Base-by-base conservation (phyloP, 2,329 filamentous ascomycete genomes). In the Phialocephala subalpina region DNA sequence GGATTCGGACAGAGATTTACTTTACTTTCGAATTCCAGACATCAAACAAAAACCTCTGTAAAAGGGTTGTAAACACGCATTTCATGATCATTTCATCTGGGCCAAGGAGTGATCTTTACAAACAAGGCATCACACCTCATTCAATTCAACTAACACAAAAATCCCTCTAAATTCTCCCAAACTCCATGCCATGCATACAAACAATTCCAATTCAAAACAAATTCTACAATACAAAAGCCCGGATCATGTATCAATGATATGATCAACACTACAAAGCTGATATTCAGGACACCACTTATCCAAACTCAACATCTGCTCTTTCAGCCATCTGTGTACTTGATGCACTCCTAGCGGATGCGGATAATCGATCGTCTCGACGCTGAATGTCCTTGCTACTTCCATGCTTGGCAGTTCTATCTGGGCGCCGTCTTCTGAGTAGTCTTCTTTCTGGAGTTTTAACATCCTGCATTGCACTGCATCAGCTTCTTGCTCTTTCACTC, bases 341-440 rank as follows among this genome's bases (percentile, higher is more conserved):
- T 76, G 73, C 16, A 76, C 64, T n/a, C 75, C 75, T 20, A 77
- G 42, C 5, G 75, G 75, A 59, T 75, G 70, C 9, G 74, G 73
- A 58, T 74, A 74, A 42, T 74, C 74, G 16, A 77, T 75, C 8
- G 71, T 71, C 57, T 75, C 73, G 14, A 76, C 75, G 45, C 71
- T 73, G 56, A 77, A 77, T 6, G 73, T 75, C 29, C 73, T 66
- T 20, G 74, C 69, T 29, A 75, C 65, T 63, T 75, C 74, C 49
- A 72, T 63, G 2, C 60, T 68, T 6, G 74, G 75, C 11, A 77
- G 64, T 58, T 75, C 74, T 27, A 75, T 67, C 36, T 70, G 69
- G 4, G 67, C 71, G 4, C 69, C 65, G 3, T 70, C 69, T 52
- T 66, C 63, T 14, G 11, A 58, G n/a, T 62, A 52, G 14, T 76